Percentiles rank a stretch among this genome's conserved stretches.
These are phyloP conservation scores for Leucocoprinus birnbaumii DNA, from an alignment of 768 basidiomycete genomes.

Conservation along the genomic window DNA sequence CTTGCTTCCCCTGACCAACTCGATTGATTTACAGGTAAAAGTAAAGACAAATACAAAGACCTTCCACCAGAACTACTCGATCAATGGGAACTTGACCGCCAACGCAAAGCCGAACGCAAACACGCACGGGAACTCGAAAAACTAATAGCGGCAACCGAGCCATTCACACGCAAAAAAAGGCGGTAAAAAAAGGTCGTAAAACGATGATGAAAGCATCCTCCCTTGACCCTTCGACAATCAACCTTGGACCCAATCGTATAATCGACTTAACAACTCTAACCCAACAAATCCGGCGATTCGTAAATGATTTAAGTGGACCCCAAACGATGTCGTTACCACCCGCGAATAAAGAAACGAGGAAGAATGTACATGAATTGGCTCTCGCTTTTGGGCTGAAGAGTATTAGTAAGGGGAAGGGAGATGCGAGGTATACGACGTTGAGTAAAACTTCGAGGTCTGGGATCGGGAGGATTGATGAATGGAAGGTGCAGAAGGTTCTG, in stretches of 20 bases:
- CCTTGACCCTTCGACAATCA: constrained; percentile 36
- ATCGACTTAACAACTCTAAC: constrained; percentile 69
- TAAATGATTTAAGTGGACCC: constrained; percentile 49
- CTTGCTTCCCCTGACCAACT: neutral
- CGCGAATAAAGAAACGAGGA: constrained; percentile 68
- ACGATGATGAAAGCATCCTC: constrained; percentile 55
- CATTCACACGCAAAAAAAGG: constrained; percentile 58
- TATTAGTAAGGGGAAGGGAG: constrained; percentile 67
- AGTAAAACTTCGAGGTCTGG: constrained; percentile 64
- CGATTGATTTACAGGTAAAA: constrained; percentile 27
- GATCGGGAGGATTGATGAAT: constrained; percentile 48
- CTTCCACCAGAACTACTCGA: constrained; percentile 56
- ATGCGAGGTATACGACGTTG: constrained; percentile 74
- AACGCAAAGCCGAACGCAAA: constrained; percentile 79
- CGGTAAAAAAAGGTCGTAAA: constrained; percentile 67
- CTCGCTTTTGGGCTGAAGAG: constrained; percentile 75
- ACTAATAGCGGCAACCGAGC: constrained; percentile 58
- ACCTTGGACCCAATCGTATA: constrained; percentile 45
- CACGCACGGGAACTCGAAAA: constrained; percentile 55
- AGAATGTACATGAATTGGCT: constrained; percentile 80
- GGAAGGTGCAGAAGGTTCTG: constrained; percentile 47
- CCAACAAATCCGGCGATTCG: constrained; percentile 67
- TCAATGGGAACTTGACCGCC: constrained; percentile 81
- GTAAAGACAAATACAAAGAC: constrained; percentile 50
- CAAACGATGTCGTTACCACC: constrained; percentile 71